Evolutionary conservation across 768 basidiomycete genomes (phyloP).

Genomic region (Boletellus ananiceps): DNA sequence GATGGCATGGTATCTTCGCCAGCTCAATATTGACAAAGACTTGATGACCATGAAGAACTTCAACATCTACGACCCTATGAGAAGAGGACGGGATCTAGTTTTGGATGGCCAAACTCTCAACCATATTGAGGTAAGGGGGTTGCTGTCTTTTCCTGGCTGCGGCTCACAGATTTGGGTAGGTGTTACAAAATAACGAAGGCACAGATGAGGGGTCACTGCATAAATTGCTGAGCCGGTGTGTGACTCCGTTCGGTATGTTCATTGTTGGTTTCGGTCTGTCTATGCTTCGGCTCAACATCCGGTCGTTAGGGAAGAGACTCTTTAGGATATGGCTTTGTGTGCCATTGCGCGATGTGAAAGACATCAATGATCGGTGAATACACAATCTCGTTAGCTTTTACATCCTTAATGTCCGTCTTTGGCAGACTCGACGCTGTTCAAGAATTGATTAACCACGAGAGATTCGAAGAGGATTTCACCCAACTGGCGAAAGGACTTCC

Average conservation of each 20-base stretch:
- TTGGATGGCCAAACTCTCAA: constrained; percentile 94
- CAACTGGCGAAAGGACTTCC: constrained; percentile 77
- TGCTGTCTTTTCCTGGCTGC: background rate
- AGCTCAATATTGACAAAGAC: constrained; percentile 94
- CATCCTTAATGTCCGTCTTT: constrained; percentile 15
- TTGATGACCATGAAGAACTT: constrained; percentile 96
- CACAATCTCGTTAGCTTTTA: constrained; percentile 8
- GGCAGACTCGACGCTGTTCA: constrained; percentile 88
- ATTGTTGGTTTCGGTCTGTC: constrained; percentile 5
- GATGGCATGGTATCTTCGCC: constrained; percentile 92
- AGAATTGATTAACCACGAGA: constrained; percentile 77
- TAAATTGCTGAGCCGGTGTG: constrained; percentile 74
- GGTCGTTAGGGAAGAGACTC: constrained; percentile 74
- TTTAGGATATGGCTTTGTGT: constrained; percentile 97
- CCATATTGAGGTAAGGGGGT: constrained; percentile 74
- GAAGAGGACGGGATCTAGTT: constrained; percentile 75
- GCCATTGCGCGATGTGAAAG: constrained; percentile 74
- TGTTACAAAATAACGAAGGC: constrained; percentile 90
- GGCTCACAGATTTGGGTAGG: constrained; percentile 36
- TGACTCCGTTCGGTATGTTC: constrained; percentile 80
- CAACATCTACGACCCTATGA: constrained; percentile 95
- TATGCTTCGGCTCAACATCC: constrained; percentile 7
- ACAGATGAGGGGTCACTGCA: constrained; percentile 87
- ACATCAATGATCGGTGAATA: constrained; percentile 83
- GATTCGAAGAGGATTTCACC: constrained; percentile 72